phyloP scores from a whole-genome alignment of 108 stramenopile genomes.

The Cyclotella atomus region DNA sequence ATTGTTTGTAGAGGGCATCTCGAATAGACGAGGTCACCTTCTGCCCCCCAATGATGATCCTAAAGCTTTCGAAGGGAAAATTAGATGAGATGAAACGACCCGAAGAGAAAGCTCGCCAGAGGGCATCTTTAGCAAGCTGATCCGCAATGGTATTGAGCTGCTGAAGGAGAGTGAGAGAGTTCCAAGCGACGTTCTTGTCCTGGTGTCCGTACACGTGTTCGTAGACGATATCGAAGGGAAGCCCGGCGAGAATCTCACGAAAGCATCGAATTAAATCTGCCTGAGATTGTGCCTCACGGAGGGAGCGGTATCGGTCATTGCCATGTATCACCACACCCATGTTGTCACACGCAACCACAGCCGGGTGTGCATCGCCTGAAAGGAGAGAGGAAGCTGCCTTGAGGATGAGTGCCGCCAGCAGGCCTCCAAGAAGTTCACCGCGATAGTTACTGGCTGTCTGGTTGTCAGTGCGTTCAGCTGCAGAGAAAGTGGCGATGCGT shows the following conservation, averaged over 20 bases:
- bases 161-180: not conserved
- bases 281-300: not conserved
- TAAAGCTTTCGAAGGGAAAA: constrained; percentile 1
- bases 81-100: not conserved
- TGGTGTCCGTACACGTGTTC: not conserved
- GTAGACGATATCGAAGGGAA: not conserved
- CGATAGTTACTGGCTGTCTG: constrained; percentile 3
- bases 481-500: not conserved
- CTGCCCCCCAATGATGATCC: not conserved
- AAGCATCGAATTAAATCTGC: not conserved
- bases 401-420: not conserved
- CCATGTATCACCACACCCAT: not conserved
- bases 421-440: constrained; percentile 1
- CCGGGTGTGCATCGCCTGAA: not conserved
- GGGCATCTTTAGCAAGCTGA: not conserved
- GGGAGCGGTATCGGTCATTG: not conserved
- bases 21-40: not conserved
- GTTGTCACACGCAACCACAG: not conserved
- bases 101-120: not conserved
- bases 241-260: not conserved
- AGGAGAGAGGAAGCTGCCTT: not conserved
- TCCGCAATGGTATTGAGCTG: not conserved
- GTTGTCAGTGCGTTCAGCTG: not conserved
- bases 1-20: not conserved
- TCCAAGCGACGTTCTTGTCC: not conserved